These are phyloP conservation scores for Diphasiastrum complanatum DNA, from an alignment of 83 land plant species.

Conservation along the genomic window DNA sequence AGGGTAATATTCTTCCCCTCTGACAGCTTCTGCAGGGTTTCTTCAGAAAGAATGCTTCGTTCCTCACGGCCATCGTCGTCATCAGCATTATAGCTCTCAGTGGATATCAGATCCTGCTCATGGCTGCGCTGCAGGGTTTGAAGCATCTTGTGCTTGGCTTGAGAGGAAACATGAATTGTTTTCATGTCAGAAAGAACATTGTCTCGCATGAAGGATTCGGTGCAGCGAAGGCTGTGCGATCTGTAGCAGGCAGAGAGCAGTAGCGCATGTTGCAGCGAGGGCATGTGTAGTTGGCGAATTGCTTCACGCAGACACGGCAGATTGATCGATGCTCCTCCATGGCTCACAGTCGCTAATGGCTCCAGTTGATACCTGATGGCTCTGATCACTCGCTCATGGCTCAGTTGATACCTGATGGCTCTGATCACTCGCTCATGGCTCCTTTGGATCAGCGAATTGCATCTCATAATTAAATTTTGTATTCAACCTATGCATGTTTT, in stretches of 20 bases:
- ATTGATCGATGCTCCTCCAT: too few relatives aligned
- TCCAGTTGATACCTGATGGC: too few relatives aligned
- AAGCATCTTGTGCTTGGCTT: conserved; percentile 55
- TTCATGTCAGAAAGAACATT: conserved; percentile 66
- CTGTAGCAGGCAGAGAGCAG: conserved; percentile 84
- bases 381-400: too few relatives aligned
- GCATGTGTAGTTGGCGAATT: conserved; percentile 82
- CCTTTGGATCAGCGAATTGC: too few relatives aligned
- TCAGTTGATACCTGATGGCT: too few relatives aligned
- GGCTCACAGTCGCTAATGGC: too few relatives aligned
- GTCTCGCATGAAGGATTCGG: conserved; percentile 77
- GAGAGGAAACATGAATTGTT: conserved; percentile 45
- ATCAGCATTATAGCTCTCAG: too few relatives aligned
- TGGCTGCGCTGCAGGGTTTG: conserved; percentile 64
- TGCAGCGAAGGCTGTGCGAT: conserved; percentile 73
- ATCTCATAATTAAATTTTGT: too few relatives aligned
- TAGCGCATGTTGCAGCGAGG: conserved; percentile 82
- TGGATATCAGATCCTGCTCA: conserved; percentile 42
- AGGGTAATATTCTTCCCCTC: conserved; percentile 34
- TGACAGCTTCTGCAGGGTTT: conserved; percentile 21
- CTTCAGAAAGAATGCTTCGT: conserved; percentile 19
- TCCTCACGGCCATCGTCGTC: conserved; percentile 14
- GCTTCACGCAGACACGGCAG: conserved; percentile 46
- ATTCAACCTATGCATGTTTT: too few relatives aligned
- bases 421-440: too few relatives aligned